Percentiles rank a stretch among this genome's conserved stretches.
These are phyloP conservation scores for Allium fistulosum DNA, from an alignment of 106 monocot species.

Conservation along the genomic window DNA sequence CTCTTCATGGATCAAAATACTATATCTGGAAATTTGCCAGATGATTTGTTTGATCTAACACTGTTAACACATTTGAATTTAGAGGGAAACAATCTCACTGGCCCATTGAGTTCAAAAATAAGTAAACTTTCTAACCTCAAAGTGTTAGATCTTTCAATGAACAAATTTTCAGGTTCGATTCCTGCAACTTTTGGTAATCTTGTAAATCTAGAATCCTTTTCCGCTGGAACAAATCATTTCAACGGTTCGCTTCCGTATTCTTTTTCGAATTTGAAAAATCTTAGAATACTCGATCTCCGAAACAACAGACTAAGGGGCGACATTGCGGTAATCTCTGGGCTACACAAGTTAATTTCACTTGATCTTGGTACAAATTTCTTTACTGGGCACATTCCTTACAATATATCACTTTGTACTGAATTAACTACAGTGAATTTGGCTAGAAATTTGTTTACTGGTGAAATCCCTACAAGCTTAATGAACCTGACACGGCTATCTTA, in stretches of 20 bases:
- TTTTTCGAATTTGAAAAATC: slow-evolving; percentile 23
- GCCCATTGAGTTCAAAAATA: slow-evolving; percentile 18
- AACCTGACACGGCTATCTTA: slow-evolving; percentile 23
- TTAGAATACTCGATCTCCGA: slow-evolving; percentile 31
- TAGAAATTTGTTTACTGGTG: slow-evolving; percentile 36
- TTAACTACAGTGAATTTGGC: slow-evolving; percentile 44
- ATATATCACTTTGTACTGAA: slow-evolving; percentile 23
- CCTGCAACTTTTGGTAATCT: slow-evolving; percentile 36
- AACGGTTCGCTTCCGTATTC: slow-evolving; percentile 37
- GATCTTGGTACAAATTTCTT: slow-evolving; percentile 45
- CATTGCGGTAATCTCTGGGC: slow-evolving; percentile 24
- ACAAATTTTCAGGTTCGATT: slow-evolving; percentile 32
- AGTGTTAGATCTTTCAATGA: slow-evolving; percentile 44
- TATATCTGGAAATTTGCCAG: slow-evolving; percentile 37
- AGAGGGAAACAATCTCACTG: slow-evolving; percentile 37
- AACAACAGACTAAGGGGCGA: slow-evolving; percentile 50
- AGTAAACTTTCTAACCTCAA: slow-evolving; percentile 44
- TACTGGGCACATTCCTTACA: slow-evolving; percentile 33
- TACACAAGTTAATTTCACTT: slow-evolving; percentile 29
- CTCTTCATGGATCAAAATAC: slow-evolving; percentile 32
- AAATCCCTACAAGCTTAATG: slow-evolving; percentile 46
- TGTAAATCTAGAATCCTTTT: slow-evolving; percentile 26
- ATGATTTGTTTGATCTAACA: slow-evolving; percentile 37
- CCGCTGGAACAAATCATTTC: slow-evolving; percentile 21
- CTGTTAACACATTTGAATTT: slow-evolving; percentile 25